A percentile compares a stretch with the other conserved stretches of the same genome.
Conservation (phyloP, 2,329 filamentous ascomycete species). For the Stagonosporopsis vannaccii region DNA sequence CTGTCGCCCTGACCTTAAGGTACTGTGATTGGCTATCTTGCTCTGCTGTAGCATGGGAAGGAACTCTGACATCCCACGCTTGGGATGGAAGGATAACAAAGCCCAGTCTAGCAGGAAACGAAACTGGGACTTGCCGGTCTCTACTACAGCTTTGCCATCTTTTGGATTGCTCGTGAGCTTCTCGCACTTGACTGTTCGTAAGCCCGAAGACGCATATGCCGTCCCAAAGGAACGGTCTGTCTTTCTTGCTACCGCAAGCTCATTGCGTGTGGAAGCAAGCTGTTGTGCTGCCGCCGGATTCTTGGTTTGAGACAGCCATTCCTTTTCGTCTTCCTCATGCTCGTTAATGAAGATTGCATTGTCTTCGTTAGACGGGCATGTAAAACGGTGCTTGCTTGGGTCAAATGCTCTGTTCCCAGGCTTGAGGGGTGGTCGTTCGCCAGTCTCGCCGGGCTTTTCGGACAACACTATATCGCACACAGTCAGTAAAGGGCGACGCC, state of each 20-base stretch:
- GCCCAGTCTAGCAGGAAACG: background rate
- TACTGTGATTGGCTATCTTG: background rate
- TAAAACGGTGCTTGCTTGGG: background rate
- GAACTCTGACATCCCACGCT: background rate
- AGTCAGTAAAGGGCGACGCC: background rate
- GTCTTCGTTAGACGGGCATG: background rate
- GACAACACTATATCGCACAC: background rate
- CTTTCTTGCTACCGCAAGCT: background rate
- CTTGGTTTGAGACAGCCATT: background rate
- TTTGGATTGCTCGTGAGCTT: background rate
- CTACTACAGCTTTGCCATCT: background rate
- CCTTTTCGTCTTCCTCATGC: background rate
- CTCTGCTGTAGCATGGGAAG: background rate
- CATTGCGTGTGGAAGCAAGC: background rate
- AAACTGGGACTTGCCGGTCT: background rate
- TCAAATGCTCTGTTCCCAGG: background rate
- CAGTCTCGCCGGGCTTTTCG: background rate
- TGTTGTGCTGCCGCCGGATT: background rate
- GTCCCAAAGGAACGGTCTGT: background rate
- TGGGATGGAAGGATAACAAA: background rate
- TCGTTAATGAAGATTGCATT: background rate
- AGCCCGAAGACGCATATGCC: background rate
- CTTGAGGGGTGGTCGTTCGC: background rate
- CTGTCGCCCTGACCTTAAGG: background rate
- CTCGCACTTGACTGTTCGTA: background rate